Evolutionary conservation across 495 filamentous ascomycete genomes (phyloP).

Genomic region (Aspergillus mulundensis): DNA sequence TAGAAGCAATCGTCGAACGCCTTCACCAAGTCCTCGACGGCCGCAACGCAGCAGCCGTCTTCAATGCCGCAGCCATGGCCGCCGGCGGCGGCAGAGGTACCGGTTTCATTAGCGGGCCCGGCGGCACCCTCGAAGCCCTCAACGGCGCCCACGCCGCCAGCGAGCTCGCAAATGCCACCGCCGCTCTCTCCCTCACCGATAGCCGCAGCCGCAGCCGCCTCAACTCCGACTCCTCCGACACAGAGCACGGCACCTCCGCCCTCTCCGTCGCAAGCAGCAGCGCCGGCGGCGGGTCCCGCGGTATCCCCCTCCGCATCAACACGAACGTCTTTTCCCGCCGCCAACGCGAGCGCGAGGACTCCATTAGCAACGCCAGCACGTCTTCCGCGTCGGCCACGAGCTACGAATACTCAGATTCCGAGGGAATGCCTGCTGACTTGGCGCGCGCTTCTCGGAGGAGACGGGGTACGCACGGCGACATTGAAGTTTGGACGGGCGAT

Average conservation of each 20-base stretch:
- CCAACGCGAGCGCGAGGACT: conserved; percentile 38
- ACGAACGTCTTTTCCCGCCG: conserved; percentile 33
- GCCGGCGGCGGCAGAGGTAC: conserved; percentile 83
- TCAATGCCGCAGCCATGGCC: conserved; percentile 98
- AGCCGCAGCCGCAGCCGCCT: conserved; percentile 31
- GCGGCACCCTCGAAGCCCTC: conserved; percentile 43
- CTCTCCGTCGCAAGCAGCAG: conserved; percentile 36
- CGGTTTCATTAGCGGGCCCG: conserved; percentile 40
- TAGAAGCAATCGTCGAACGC: conserved; percentile 87
- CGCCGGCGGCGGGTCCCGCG: conserved; percentile 29
- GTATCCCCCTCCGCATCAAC: conserved; percentile 44
- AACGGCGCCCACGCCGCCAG: conserved; percentile 31
- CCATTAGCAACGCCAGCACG: conserved; percentile 40
- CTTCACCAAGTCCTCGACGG: conserved; percentile 88
- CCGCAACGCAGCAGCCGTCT: conserved; percentile 91
- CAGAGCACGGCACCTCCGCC: conserved; percentile 37
- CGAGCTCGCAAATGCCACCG: conserved; percentile 22
- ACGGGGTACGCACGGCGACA: conserved; percentile 34
- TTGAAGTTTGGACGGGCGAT: conserved; percentile 76
- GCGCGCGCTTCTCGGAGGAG: conserved; percentile 20
- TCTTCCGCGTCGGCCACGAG: conserved; percentile 40
- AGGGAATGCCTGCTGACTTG: conserved; percentile 21
- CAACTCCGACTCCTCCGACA: conserved; percentile 45
- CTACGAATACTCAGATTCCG: conserved; percentile 43
- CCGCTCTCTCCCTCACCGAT: conserved; percentile 25